A percentile compares a stretch with the other conserved stretches of the same genome.
These are phyloP conservation scores for Ensete glaucum DNA, from an alignment of 176 grass and related monocot species.

Conservation along the genomic window DNA sequence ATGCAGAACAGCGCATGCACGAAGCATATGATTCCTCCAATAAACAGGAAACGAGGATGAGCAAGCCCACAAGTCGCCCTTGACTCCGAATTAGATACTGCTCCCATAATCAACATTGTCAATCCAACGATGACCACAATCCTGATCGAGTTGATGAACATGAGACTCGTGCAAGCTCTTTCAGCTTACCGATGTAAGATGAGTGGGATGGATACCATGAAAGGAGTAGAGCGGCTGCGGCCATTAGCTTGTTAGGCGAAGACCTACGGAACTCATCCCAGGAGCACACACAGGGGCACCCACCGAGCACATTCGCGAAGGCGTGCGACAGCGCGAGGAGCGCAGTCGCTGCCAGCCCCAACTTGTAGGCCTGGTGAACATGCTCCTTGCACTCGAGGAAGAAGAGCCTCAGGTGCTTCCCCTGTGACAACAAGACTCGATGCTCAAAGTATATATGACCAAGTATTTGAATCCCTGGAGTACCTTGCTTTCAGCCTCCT, in stretches of 20 bases:
- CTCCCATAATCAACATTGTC: slow-evolving; percentile 58
- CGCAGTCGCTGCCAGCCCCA: slow-evolving; percentile 57
- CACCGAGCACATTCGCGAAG: slow-evolving; percentile 60
- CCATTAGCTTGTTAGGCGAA: slow-evolving; percentile 51
- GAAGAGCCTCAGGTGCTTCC: slow-evolving; percentile 31
- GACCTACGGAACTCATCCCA: slow-evolving; percentile 9
- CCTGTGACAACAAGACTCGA: not conserved
- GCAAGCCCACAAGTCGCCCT: not conserved
- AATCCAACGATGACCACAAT: slow-evolving; percentile 38
- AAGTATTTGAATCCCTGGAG: not conserved
- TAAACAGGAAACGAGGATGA: slow-evolving; percentile 53
- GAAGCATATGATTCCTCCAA: slow-evolving; percentile 77
- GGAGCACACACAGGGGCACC: slow-evolving; percentile 63
- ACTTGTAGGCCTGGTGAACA: slow-evolving; percentile 64
- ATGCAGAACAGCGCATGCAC: slow-evolving; percentile 54
- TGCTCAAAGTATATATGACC: not conserved
- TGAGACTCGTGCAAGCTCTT: not conserved
- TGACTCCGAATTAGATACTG: slow-evolving; percentile 14
- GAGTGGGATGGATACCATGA: slow-evolving; percentile 38
- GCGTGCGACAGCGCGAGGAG: slow-evolving; percentile 57
- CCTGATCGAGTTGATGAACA: slow-evolving; percentile 28
- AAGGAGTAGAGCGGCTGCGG: slow-evolving; percentile 39
- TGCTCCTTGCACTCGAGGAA: slow-evolving; percentile 77
- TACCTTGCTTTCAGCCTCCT: slow-evolving; percentile 73
- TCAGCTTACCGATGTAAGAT: not conserved